Conservation (phyloP, 2,329 filamentous ascomycete species). For the Aspergillus latus region DNA sequence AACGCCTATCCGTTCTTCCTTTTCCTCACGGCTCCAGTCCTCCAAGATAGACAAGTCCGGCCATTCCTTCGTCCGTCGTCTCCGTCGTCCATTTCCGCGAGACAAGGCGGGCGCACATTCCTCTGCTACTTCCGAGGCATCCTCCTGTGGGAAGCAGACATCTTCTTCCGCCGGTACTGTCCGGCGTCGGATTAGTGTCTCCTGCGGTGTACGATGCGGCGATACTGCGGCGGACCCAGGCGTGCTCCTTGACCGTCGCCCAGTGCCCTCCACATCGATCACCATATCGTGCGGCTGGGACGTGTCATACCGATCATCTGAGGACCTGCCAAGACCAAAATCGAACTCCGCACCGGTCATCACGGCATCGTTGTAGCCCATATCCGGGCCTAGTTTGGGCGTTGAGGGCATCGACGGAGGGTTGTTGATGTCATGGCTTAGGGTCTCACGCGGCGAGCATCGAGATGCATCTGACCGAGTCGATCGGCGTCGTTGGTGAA, state of each 20-base stretch:
- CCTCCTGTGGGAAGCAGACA: slow-evolving; percentile 84
- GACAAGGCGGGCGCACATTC: slow-evolving; percentile 58
- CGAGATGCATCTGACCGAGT: slow-evolving; percentile 30
- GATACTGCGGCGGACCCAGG: slow-evolving; percentile 43
- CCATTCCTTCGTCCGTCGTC: slow-evolving; percentile 73
- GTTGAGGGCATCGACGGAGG: slow-evolving; percentile 63
- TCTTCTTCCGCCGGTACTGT: slow-evolving; percentile 74
- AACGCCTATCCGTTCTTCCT: slow-evolving; percentile 79
- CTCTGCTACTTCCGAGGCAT: slow-evolving; percentile 78
- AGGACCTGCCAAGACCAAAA: slow-evolving; percentile 38
- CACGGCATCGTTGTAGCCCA: slow-evolving; percentile 56
- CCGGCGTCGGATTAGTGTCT: slow-evolving; percentile 50
- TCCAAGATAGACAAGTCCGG: slow-evolving; percentile 81
- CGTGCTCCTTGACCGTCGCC: slow-evolving; percentile 20
- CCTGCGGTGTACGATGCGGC: slow-evolving; percentile 38
- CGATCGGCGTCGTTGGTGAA: slow-evolving; percentile 29
- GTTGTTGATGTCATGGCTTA: slow-evolving; percentile 61
- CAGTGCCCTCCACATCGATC: slow-evolving; percentile 45
- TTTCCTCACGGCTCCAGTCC: slow-evolving; percentile 87
- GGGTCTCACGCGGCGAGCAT: slow-evolving; percentile 29
- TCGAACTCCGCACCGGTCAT: slow-evolving; percentile 46
- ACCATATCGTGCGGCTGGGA: slow-evolving; percentile 40
- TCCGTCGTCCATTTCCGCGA: slow-evolving; percentile 45
- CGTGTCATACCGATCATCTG: slow-evolving; percentile 37
- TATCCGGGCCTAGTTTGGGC: slow-evolving; percentile 54